These are phyloP conservation scores for Botrytis deweyae DNA, from an alignment of 2,329 filamentous ascomycete species.

Conservation along the genomic window DNA sequence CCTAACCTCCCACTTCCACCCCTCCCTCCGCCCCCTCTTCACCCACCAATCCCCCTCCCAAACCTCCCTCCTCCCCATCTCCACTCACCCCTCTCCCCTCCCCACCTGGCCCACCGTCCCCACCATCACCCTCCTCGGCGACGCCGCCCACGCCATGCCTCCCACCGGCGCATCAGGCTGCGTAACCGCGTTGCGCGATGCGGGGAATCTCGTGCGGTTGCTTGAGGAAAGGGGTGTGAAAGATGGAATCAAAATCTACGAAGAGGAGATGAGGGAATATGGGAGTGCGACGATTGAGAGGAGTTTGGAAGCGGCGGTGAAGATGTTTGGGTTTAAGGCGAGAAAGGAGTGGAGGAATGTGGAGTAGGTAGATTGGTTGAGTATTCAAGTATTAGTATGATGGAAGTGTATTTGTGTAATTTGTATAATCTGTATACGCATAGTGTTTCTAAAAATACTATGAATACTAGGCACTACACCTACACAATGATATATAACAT, in stretches of 20 bases:
- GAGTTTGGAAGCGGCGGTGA: background rate
- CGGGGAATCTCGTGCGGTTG: background rate
- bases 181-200: background rate
- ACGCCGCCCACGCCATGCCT: background rate
- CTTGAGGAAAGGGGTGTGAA: background rate
- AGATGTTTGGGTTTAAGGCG: background rate
- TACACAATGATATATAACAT: background rate
- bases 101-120: background rate
- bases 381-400: background rate
- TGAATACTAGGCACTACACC: background rate
- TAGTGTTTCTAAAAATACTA: background rate
- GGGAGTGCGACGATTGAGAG: background rate
- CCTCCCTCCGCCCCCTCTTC: background rate
- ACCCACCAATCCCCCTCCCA: background rate
- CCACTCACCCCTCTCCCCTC: background rate
- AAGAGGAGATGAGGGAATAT: slow-evolving; percentile 1
- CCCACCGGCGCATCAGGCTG: background rate
- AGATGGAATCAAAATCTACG: background rate
- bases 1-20: background rate
- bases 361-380: background rate
- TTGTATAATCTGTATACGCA: background rate
- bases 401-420: background rate
- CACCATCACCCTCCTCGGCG: background rate
- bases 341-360: background rate
- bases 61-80: background rate